These are phyloP conservation scores for Diaporthe destruens DNA, from an alignment of 2,329 filamentous ascomycete genomes.

Conservation along the genomic window DNA sequence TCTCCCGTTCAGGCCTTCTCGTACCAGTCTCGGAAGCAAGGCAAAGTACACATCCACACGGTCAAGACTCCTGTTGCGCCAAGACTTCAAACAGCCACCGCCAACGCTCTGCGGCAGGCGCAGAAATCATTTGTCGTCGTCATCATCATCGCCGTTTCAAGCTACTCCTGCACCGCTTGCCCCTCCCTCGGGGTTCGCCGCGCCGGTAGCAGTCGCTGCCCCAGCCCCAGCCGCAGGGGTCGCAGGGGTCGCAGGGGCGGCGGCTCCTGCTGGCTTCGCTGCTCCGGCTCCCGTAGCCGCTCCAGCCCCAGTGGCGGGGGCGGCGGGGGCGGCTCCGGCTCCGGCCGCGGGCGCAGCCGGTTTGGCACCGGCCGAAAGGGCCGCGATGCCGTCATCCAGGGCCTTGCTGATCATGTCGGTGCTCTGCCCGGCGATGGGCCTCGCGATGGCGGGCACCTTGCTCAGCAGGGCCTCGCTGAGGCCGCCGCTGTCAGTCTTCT, in stretches of 20 bases:
- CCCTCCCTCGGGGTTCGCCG: neutral
- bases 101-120: neutral
- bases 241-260: neutral
- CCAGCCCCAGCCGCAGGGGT: too few species aligned
- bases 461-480: constrained; percentile 30
- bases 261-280: neutral
- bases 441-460: constrained; percentile 37
- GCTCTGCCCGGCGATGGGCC: constrained; percentile 33
- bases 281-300: neutral
- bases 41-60: neutral
- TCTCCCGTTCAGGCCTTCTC: neutral
- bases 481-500: constrained; percentile 21
- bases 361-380: constrained; percentile 23
- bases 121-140: neutral
- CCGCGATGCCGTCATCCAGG: constrained; percentile 30
- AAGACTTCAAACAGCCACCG: neutral
- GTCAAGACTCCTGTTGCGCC: constrained; percentile 7
- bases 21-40: neutral
- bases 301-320: neutral
- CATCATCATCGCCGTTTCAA: neutral
- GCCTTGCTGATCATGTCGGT: constrained; percentile 33
- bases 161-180: too few species aligned
- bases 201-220: neutral
- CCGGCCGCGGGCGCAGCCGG: neutral
- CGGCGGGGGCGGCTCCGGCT: neutral